Evolutionary conservation across 2,329 filamentous ascomycete species (phyloP).

Genomic region (Phyllosticta citrichinensis): DNA sequence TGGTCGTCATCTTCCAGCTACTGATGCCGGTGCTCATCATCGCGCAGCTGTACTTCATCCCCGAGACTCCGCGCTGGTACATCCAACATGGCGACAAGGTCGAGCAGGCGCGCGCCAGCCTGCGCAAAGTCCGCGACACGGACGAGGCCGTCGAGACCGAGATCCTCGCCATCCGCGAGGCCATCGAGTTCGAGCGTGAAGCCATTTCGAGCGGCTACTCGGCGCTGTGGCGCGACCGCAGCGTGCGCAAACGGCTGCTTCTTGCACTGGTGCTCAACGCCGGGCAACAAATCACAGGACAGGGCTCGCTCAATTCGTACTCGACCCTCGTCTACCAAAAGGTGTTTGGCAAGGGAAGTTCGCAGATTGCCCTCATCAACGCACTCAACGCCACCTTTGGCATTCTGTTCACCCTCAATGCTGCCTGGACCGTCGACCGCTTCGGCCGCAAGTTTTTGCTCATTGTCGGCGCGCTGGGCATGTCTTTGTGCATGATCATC

Average conservation of each 20-base stretch:
- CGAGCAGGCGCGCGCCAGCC: constrained; percentile 48
- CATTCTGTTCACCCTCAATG: constrained; percentile 63
- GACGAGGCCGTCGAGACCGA: constrained; percentile 59
- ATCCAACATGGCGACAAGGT: constrained; percentile 51
- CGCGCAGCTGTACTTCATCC: constrained; percentile 48
- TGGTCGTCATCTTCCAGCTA: constrained; percentile 64
- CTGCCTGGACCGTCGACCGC: constrained; percentile 62
- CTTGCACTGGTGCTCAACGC: constrained; percentile 59
- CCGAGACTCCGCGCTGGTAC: constrained; percentile 33
- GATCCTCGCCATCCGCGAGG: constrained; percentile 53
- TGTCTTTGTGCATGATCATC: constrained; percentile 61
- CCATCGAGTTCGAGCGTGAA: constrained; percentile 63
- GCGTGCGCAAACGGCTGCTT: constrained; percentile 54
- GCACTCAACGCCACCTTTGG: constrained; percentile 63
- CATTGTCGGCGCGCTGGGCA: constrained; percentile 57
- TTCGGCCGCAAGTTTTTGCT: constrained; percentile 62
- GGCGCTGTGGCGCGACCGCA: constrained; percentile 60
- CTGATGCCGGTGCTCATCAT: constrained; percentile 56
- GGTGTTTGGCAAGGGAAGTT: constrained; percentile 44
- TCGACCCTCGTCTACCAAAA: constrained; percentile 66
- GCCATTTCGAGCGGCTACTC: constrained; percentile 52
- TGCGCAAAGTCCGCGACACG: constrained; percentile 52
- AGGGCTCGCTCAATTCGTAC: constrained; percentile 64
- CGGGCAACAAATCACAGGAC: constrained; percentile 62
- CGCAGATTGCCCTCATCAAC: constrained; percentile 60